phyloP scores from a whole-genome alignment of 495 filamentous ascomycete genomes.

The Poronia punctata region DNA sequence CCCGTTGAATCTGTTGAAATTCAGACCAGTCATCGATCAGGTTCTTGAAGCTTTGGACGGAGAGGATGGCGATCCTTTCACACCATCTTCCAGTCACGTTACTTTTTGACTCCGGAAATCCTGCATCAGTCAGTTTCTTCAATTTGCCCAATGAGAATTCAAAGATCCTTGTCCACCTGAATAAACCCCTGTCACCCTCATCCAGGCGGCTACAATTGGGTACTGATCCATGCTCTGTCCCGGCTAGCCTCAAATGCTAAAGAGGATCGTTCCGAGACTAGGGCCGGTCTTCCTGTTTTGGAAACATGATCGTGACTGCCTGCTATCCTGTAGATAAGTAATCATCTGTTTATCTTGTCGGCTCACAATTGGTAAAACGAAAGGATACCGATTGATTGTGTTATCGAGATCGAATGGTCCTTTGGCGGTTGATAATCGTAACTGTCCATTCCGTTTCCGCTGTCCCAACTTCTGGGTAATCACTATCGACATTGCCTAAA shows the following conservation, averaged over 20 bases:
- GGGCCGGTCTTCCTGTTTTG: conserved; percentile 4
- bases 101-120: conserved; percentile 29
- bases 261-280: conserved; percentile 23
- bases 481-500: conserved; percentile 1
- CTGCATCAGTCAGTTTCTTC: conserved; percentile 26
- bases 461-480: too few relatives aligned
- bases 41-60: conserved; percentile 3
- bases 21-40: neutral
- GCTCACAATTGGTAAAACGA: neutral
- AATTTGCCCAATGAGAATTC: conserved; percentile 26
- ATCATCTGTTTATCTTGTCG: too few relatives aligned
- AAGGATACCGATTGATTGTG: too few relatives aligned
- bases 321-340: too few relatives aligned
- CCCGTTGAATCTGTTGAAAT: neutral
- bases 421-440: too few relatives aligned
- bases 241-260: conserved; percentile 11
- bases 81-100: conserved; percentile 37
- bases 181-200: conserved; percentile 20
- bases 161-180: conserved; percentile 31
- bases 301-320: neutral
- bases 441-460: conserved; percentile 2
- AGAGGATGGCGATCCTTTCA: conserved; percentile 24
- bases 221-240: conserved; percentile 12
- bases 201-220: conserved; percentile 33
- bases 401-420: too few relatives aligned